These are phyloP conservation scores for Fusarium veterinarium DNA, from an alignment of 2,329 filamentous ascomycete genomes.

Conservation along the genomic window DNA sequence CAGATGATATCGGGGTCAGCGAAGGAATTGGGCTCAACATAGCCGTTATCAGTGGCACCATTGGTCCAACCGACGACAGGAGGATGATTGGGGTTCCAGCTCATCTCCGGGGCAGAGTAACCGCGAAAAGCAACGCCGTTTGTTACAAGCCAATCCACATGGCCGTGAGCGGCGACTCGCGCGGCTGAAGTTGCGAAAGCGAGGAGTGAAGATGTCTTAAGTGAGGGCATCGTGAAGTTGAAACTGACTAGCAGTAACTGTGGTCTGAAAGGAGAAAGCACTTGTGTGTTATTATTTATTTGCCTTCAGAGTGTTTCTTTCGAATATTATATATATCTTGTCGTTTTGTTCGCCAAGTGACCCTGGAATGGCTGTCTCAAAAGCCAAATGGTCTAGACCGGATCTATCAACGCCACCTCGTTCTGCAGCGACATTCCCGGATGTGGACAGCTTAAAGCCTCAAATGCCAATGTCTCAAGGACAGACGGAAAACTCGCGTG, in stretches of 20 bases:
- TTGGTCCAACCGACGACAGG: conserved; percentile 42
- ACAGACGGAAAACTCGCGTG: background rate
- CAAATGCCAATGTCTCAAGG: conserved; percentile 6
- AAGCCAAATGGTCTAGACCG: conserved; percentile 18
- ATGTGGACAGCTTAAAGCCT: background rate
- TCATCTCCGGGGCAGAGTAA: conserved; percentile 39
- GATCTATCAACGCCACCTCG: conserved; percentile 1
- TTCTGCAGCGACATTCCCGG: background rate
- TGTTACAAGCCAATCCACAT: conserved; percentile 43
- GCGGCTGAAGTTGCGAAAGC: background rate
- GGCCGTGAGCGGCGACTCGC: conserved; percentile 31
- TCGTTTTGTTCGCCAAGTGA: conserved; percentile 1
- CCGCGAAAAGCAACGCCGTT: conserved; percentile 38
- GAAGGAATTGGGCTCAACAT: conserved; percentile 58
- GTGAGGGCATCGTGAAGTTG: conserved; percentile 4
- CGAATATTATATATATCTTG: background rate
- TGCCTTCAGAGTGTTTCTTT: accelerated
- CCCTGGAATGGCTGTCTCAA: conserved; percentile 10
- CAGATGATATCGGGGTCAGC: conserved; percentile 58
- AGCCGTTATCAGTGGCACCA: conserved; percentile 58
- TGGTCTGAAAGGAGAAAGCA: no score
- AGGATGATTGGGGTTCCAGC: conserved; percentile 35
- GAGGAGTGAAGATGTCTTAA: background rate
- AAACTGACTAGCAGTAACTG: background rate
- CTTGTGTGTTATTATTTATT: accelerated